Base-by-base conservation (phyloP, 2,329 filamentous ascomycete genomes). In the Talaromyces sp. region DNA sequence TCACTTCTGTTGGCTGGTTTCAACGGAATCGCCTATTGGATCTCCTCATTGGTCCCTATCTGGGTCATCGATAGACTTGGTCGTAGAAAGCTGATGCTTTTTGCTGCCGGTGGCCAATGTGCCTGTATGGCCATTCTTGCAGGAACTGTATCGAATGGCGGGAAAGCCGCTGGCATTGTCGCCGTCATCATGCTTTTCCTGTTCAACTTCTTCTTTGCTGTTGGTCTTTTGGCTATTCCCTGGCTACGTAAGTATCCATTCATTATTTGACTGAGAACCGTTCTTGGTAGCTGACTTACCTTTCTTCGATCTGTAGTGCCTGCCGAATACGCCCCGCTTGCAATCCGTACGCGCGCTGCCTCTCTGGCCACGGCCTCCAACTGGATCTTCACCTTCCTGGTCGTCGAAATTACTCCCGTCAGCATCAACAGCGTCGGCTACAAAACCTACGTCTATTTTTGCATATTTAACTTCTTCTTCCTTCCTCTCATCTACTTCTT, bases 81-180 rank as follows among this genome's bases (percentile, higher is more conserved):
- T 22, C 67, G 68, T 31, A 66, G 68, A 4, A 66, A 62, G 25
- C 56, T 70, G 9, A 49, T 70, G 62, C 63, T 70, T 7, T 65
- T 63, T 17, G 61, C 65, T 27, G 59, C 67, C 27, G 63, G 62
- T 22, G 69, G 66, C 27, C 67, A 67, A 47, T 66, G 57, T 13
- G 62, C 68, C 49, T 67, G 64, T 43, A 70, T 70, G 69, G 58
- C 67, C 4, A 65, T 70, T 52, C 67, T 69, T 22, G 62, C 63
- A 27, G 45, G 60, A 31, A 59, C 54, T 50, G 39, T 52, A n/a
- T 50, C 47, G 2, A n/a, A 41, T n/a, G 31, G 43, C n/a, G 33
- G 57, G 15, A 50, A 50, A 31, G 54, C 65, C 31, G 62, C 54
- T 25, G 65, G 62, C 11, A 52, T 61, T 22, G 43, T 59, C 17